phyloP scores from a whole-genome alignment of 106 monocot genomes.

The Allium cepa region DNA sequence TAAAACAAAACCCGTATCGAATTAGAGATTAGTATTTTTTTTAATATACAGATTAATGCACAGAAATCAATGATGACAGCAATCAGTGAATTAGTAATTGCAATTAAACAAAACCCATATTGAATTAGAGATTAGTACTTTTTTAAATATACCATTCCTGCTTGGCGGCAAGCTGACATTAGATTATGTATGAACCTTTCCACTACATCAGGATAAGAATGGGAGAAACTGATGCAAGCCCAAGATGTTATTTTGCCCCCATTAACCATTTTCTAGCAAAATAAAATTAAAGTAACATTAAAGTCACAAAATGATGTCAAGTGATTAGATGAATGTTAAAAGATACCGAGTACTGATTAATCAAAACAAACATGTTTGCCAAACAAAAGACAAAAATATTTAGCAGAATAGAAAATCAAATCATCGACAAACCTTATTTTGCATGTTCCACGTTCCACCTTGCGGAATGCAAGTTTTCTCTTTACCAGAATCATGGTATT shows the following conservation, averaged over 20 bases:
- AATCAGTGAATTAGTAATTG: too few species aligned
- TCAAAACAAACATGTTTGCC: too few species aligned
- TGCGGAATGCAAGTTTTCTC: slow-evolving; percentile 31
- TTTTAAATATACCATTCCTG: slow-evolving; percentile 45
- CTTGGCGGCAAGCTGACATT: slow-evolving; percentile 22
- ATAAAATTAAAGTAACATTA: too few species aligned
- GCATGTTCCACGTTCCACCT: slow-evolving; percentile 43
- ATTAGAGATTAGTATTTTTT: too few species aligned
- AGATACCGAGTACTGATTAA: too few species aligned
- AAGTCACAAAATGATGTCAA: too few species aligned
- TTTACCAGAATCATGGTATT: slow-evolving; percentile 38
- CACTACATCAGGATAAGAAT: slow-evolving; percentile 3
- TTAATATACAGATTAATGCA: neutral
- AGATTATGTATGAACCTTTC: slow-evolving; percentile 26
- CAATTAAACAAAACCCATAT: too few species aligned
- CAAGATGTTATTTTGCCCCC: slow-evolving; percentile 27
- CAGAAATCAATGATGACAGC: too few species aligned
- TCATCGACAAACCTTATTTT: slow-evolving; percentile 36
- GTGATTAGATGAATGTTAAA: too few species aligned
- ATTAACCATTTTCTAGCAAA: slow-evolving; percentile 30
- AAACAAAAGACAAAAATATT: too few species aligned
- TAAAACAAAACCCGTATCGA: neutral
- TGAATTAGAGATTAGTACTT: neutral
- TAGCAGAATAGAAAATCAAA: too few species aligned
- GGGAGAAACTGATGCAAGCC: slow-evolving; percentile 58